These are phyloP conservation scores for Zymoseptoria brevis DNA, from an alignment of 2,329 filamentous ascomycete genomes.

Conservation along the genomic window DNA sequence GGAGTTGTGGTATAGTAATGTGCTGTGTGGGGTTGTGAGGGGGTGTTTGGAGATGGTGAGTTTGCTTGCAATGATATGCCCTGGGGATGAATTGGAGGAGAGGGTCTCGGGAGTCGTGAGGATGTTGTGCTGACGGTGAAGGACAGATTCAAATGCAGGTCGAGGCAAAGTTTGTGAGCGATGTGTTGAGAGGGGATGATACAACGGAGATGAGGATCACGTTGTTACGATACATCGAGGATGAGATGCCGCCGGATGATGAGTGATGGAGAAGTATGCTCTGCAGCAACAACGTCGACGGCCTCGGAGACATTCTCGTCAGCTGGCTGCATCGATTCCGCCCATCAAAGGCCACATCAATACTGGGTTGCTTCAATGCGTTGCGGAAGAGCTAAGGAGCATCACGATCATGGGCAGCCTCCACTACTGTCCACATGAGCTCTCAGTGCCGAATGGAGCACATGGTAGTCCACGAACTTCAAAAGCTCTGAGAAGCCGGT, in stretches of 20 bases:
- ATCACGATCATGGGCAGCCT: background rate
- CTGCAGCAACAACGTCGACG: background rate
- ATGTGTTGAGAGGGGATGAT: conserved; percentile 85
- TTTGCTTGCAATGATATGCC: background rate
- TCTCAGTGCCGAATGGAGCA: no score
- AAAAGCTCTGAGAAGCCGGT: background rate
- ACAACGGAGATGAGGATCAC: conserved; percentile 95
- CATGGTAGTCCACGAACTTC: background rate
- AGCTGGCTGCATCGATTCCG: background rate
- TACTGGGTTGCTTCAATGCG: background rate
- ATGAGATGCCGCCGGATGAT: conserved; percentile 93
- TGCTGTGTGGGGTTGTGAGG: conserved; percentile 84
- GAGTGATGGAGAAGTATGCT: conserved; percentile 40
- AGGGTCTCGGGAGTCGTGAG: background rate
- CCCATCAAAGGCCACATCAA: background rate
- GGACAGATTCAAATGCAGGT: conserved; percentile 89
- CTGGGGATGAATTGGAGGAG: background rate
- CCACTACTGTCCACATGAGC: no score
- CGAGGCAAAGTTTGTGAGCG: conserved; percentile 91
- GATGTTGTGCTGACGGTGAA: conserved; percentile 6
- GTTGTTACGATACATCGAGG: conserved; percentile 87
- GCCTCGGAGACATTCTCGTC: background rate
- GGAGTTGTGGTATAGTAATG: conserved; percentile 97
- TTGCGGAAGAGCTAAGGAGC: background rate
- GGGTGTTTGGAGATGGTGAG: conserved; percentile 90